Conservation (phyloP, 176 grass and related monocot species). For the Tillandsia leiboldiana region DNA sequence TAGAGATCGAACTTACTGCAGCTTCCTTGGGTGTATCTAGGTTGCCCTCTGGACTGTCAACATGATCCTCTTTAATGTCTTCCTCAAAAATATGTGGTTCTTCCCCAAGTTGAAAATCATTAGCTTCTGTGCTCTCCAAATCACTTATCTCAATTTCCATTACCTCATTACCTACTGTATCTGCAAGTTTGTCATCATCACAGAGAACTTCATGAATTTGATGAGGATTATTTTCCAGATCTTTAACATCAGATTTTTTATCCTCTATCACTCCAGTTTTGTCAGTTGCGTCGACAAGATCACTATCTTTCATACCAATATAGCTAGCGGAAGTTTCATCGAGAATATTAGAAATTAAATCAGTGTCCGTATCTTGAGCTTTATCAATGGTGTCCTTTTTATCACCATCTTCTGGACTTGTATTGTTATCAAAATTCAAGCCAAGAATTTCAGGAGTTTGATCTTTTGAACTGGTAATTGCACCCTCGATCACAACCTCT, state of each 20-base stretch:
- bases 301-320: slow-evolving; percentile 18
- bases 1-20: slow-evolving; percentile 12
- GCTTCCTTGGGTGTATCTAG: slow-evolving; percentile 27
- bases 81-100: slow-evolving; percentile 17
- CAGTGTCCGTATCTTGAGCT: slow-evolving; percentile 35
- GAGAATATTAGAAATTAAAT: slow-evolving; percentile 19
- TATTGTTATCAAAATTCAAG: slow-evolving; percentile 4
- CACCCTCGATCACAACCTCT: slow-evolving; percentile 19
- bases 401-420: neutral
- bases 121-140: slow-evolving; percentile 20
- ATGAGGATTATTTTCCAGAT: slow-evolving; percentile 18
- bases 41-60: slow-evolving; percentile 25
- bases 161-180: slow-evolving; percentile 10
- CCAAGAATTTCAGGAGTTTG: slow-evolving; percentile 3
- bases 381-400: slow-evolving; percentile 19
- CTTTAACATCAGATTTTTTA: slow-evolving; percentile 30
- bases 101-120: slow-evolving; percentile 16
- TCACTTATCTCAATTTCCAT: slow-evolving; percentile 19
- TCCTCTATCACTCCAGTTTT: slow-evolving; percentile 22
- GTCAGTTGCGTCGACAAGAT: slow-evolving; percentile 21
- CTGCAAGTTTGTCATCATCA: slow-evolving; percentile 25
- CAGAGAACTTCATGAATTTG: slow-evolving; percentile 2
- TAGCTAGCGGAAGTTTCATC: slow-evolving; percentile 21
- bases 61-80: slow-evolving; percentile 24
- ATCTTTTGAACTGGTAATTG: slow-evolving; percentile 28